Base-by-base conservation (phyloP, 129 eudicot species). In the Centella asiatica region DNA sequence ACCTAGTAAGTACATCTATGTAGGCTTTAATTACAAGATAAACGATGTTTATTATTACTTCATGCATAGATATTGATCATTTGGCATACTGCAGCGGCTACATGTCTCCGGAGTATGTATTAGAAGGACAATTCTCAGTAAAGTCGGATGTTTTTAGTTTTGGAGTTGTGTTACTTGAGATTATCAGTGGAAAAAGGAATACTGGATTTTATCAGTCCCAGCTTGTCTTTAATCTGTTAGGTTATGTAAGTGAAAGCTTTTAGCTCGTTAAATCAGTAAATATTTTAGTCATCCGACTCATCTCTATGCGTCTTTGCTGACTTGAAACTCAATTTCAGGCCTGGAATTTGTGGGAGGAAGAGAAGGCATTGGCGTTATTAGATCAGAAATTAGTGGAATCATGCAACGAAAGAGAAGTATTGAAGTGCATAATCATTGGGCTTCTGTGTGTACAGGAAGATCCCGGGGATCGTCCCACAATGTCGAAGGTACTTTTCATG, bases 401-500 rank as follows among this genome's bases (percentile, higher is more conserved):
- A 8, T 60, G 65, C 50, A 69, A 45, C 18, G 57, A 62, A 4
- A 62, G 25, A 25, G 66, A 80, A 67, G 74, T 73, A 25, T 69
- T 69, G 31, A 65, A 80, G 74, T 71, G 81, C 81, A 72, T 80
- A 53, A 49, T 31, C 7, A 23, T 76, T 48, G 77, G 74, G 46
- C 79, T 76, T 23, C 60, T 76, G 57, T 80, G 79, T 42, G 79
- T 80, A 58, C 74, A 76, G 53, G 81, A 71, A 51, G 81, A 80
- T 29, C 78, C 81, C 0, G 44, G 69, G 34, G 78, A 80, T 64
- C 81, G 81, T 34, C 85, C 85, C 51, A 52, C 56, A 31, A 76
- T 80, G 78, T 63, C 76, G 8, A 80, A 71, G 42, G 78, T 68
- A 49, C 60, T 75, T 64, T 48, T 57, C 27, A 71, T 75, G 85